Evolutionary conservation across 2,329 filamentous ascomycete genomes (phyloP), one percentile per base, ranked within the genome.

Genomic region (Exophiala aquamarina): DNA sequence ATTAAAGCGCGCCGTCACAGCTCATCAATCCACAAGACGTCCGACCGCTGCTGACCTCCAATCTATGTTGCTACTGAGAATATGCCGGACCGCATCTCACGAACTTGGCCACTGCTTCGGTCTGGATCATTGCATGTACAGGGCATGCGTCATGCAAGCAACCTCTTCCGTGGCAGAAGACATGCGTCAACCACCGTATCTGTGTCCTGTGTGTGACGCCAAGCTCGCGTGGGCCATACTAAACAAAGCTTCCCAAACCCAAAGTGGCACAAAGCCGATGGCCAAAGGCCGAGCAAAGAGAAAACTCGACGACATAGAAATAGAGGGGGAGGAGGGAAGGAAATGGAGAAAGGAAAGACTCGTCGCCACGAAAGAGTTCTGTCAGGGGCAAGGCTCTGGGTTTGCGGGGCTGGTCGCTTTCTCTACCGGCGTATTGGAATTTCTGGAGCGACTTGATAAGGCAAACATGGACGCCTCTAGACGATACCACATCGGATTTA

Each of bases 31-130:
- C 33, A 17, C 19, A 32, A 17, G 33, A n/a, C 5, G 10, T 13
- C 17, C 19, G n/a, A 32, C 47, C 14, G 21, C 8, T 14, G 6
- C 18, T 10, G 20, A 35, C 13, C 38, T 26, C 13, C 11, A 33
- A 19, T 40, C 39, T 0, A 59, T 83, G 2, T 87, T 82, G 81
- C 72, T 86, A 11, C 73, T 72, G 8, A 71, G 77, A 9, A 62
- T 80, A 2, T 80, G 71, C 42, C 76, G 75, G 40, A 85, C 83
- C 0, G 77, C 76, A 1, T 73, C 74, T 2, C 84, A 87, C 59
- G 84, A 88, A 58, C 64, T 87, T 0, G 80, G 82, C 0, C 84
- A 87, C 61, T 87, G 83, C 58, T 75, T 88, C 29, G 81, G 78
- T 0, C 70, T 88, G 11, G 83, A 65, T 6, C 84, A 88, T 60